Base-by-base conservation (phyloP, 1,139 yeast species). In the Sugiyamaella castrensis region DNA sequence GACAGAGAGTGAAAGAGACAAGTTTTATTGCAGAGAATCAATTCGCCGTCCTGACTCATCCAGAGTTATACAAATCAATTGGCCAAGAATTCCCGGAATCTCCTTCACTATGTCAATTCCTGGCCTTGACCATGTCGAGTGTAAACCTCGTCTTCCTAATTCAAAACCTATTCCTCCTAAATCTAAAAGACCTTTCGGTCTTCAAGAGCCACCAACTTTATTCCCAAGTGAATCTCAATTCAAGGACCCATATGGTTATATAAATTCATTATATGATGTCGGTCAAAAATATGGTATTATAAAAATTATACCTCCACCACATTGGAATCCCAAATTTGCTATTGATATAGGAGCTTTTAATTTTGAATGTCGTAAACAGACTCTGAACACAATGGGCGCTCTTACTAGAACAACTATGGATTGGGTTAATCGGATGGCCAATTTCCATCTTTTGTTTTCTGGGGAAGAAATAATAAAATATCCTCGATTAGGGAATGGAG, bases 271-370 rank as follows among this genome's bases (percentile, higher is more conserved):
- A 26, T 62, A 65, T 24, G 70, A 68, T 4, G 53, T 70, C 7
- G 91, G 88, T 0, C 64, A 64, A 47, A 60, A 70, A 41, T 76
- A 72, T 61, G 96, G 96, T 1, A 92, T 91, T n/a, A 73, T 87
- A 28, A 87, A 86, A 63, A 68, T 88, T 16, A 71, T 74, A n/a
- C 78, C 85, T 0, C 84, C 86, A 0, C 54, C 58, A 6, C 51
- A 60, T 16, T 73, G 76, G 73, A 57, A 59, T 37, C 71, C 70
- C 12, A 64, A 59, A 45, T 75, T 70, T 58, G 67, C 72, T 12
- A 62, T 79, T n/a, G 76, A 81, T 57, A 63, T 77, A 4, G 82
- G 80, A 46, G 55, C 58, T 26, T 71, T 70, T 55, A 57, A 57
- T 72, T 82, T 86, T 58, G 74, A 75, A 47, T 73, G 87, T 2